Evolutionary conservation across 2,329 filamentous ascomycete species (phyloP).

Genomic region (Lizonia empirigonia): DNA sequence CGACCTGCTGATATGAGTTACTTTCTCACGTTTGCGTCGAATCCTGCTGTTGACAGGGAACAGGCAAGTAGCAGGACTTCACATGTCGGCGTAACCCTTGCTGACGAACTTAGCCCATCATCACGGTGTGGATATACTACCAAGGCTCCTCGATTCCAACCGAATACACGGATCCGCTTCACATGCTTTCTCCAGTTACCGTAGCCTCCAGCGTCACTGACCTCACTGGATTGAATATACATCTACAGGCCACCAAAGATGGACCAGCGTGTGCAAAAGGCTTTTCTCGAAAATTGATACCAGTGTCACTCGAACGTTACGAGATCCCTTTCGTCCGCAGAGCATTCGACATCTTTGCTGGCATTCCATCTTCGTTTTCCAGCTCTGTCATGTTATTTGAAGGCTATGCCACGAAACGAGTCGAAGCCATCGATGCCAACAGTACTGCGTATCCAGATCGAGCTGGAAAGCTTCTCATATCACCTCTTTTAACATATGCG

Average conservation of each 20-base stretch:
- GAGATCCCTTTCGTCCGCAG: not conserved
- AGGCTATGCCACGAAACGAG: slow-evolving; percentile 23
- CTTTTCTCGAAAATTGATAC: not conserved
- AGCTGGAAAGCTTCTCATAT: slow-evolving; percentile 16
- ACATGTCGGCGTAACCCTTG: too few relatives aligned
- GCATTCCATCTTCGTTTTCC: not conserved
- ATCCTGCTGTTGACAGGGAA: not conserved
- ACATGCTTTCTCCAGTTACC: not conserved
- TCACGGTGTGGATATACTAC: not conserved
- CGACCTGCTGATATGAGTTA: not conserved
- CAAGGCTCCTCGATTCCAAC: not conserved
- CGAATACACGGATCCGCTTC: not conserved
- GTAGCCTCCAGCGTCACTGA: not conserved
- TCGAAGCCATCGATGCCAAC: slow-evolving; percentile 17
- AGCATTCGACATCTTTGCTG: slow-evolving; percentile 1
- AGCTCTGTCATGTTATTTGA: slow-evolving; percentile 25
- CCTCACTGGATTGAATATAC: not conserved
- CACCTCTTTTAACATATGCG: not conserved
- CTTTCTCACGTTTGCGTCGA: slow-evolving; percentile 1
- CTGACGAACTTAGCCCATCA: not conserved
- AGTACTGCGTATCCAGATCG: slow-evolving; percentile 31
- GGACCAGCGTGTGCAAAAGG: not conserved
- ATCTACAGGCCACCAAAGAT: not conserved
- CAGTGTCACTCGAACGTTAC: not conserved
- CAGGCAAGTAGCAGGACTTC: not conserved